Evolutionary conservation across 1,284 basidiomycete species (phyloP), one percentile per base, ranked within the genome.

Genomic region (Cutaneotrichosporon sp.): DNA sequence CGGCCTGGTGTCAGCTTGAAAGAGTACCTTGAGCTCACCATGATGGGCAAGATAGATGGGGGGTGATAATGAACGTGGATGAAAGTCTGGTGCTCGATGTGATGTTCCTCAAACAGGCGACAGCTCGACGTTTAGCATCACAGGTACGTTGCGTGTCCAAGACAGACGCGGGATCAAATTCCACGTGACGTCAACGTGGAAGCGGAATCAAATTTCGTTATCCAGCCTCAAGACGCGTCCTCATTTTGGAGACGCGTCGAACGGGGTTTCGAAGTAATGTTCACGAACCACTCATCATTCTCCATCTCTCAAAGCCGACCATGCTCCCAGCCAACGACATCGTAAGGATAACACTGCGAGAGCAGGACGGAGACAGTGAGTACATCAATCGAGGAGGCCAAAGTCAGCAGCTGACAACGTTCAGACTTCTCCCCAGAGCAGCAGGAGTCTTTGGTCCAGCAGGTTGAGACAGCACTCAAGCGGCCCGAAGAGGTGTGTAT

Each of bases 321-420:
- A 70, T 67, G 70, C 46, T 61, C 3, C 27, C 56, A 9, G 51
- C 17, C 22, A 24, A 62, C n/a, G 60, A 67, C 9, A 70, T 75
- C 37, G 49, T 68, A 12, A 51, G 56, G 19, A 68, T 66, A 33
- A 69, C 66, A 10, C 44, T 68, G 1, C 45, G 60, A 5, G 71
- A 75, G 56, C 66, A 68, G 45, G 69, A 69, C 25, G 49, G 54
- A n/a, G 14, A 38, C 8, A 24, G 57, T 52, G 35, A 33, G 51
- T 19, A 26, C 9, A 7, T n/a, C 24, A 14, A 16, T 16, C 25
- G 19, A 25, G n/a, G n/a, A n/a, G n/a, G 38, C 38, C 26, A 9
- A 41, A 31, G 29, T 9, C 29, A 14, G 2, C 27, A 29, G 9
- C 29, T 10, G 27, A 27, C 9, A 8, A 31, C 9, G 17, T 32